Percentiles rank a stretch among this genome's conserved stretches.
Conservation (phyloP, 2,329 filamentous ascomycete genomes). For the Nectriaceae sp. region DNA sequence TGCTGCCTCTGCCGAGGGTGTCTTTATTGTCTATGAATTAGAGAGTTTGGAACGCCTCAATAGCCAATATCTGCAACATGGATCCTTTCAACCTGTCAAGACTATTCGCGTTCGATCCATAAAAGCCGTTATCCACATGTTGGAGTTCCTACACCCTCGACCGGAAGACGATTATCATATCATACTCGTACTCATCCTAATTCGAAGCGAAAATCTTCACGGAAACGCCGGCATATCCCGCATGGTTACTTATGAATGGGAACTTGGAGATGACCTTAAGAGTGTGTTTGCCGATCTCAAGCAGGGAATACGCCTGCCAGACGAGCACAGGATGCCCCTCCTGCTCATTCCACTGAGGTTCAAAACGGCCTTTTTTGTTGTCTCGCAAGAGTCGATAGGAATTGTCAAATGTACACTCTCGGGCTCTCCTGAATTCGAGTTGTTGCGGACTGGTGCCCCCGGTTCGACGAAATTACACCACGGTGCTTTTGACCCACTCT, state of each 20-base stretch:
- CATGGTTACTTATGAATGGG: conserved; percentile 64
- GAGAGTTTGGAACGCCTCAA: conserved; percentile 56
- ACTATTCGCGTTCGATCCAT: conserved; percentile 47
- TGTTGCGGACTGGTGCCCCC: conserved; percentile 43
- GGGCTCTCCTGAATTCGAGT: conserved; percentile 50
- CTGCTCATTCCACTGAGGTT: conserved; percentile 73
- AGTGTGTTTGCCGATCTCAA: conserved; percentile 48
- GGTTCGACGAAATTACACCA: conserved; percentile 47
- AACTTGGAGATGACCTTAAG: conserved; percentile 49
- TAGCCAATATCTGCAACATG: conserved; percentile 46
- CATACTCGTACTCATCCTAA: conserved; percentile 70
- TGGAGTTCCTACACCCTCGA: conserved; percentile 81
- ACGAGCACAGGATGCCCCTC: conserved; percentile 60
- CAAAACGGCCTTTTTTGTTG: conserved; percentile 68
- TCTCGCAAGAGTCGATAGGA: conserved; percentile 61
- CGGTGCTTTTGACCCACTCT: conserved; percentile 58
- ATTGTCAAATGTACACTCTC: conserved; percentile 58
- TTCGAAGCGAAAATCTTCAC: conserved; percentile 40
- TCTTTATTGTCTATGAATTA: conserved; percentile 73
- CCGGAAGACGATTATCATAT: conserved; percentile 68
- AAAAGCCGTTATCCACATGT: conserved; percentile 76
- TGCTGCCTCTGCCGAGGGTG: conserved; percentile 68
- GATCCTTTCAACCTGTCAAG: conserved; percentile 61
- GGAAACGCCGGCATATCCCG: conserved; percentile 40
- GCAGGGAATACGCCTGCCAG: conserved; percentile 51